Conservation (phyloP, 208 protist genomes). For the Acanthamoeba healyi region DNA sequence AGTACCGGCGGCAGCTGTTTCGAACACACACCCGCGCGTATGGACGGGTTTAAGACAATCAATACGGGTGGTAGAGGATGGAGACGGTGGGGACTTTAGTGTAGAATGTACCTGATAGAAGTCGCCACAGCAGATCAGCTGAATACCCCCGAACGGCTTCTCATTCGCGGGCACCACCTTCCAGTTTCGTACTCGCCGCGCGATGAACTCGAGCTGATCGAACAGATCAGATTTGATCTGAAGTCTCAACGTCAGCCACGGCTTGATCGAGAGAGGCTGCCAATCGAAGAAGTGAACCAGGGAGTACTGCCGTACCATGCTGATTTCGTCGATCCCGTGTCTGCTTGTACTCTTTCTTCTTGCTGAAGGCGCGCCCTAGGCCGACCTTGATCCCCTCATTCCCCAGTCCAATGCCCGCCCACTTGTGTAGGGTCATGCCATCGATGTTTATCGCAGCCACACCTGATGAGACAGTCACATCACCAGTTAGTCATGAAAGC, state of each 20-base stretch:
- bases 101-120: constrained; percentile 79
- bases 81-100: too few relatives aligned
- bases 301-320: constrained; percentile 78
- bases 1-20: too few relatives aligned
- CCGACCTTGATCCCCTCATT: background rate
- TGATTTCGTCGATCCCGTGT: constrained; percentile 85
- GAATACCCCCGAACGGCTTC: constrained; percentile 80
- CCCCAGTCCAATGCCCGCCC: constrained; percentile 80
- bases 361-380: background rate
- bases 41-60: too few relatives aligned
- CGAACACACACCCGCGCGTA: too few relatives aligned
- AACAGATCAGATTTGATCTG: constrained; percentile 70
- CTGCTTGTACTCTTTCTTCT: constrained; percentile 50
- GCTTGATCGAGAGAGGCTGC: too few relatives aligned
- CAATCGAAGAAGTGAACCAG: too few relatives aligned
- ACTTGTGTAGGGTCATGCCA: constrained; percentile 83
- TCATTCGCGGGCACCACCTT: background rate
- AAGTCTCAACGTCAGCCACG: constrained; percentile 2
- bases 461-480: too few relatives aligned
- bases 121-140: constrained; percentile 82
- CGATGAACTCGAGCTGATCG: constrained; percentile 74
- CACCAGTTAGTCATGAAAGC: too few relatives aligned
- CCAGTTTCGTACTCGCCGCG: constrained; percentile 28
- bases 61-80: too few relatives aligned
- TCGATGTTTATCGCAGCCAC: constrained; percentile 83